Evolutionary conservation across 2,329 filamentous ascomycete species (phyloP), one percentile per base, ranked within the genome.

Genomic region (Pseudocercospora cruenta): DNA sequence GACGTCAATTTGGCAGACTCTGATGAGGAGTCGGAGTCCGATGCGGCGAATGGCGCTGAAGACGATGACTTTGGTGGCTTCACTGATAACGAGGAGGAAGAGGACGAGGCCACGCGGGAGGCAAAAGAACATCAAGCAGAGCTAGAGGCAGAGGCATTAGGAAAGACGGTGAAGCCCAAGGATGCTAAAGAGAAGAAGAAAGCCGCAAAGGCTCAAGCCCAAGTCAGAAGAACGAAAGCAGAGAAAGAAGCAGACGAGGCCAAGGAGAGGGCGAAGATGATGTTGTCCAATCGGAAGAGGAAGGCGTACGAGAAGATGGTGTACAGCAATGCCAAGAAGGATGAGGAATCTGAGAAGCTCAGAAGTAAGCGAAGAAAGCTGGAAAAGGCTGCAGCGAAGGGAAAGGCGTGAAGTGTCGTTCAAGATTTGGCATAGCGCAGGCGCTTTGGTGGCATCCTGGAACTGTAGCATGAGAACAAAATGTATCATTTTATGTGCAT

Each of bases 291-390:
- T 80, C 95, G 96, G 87, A 99, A 98, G 89, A 87, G 95, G 75
- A 97, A 97, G 88, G 83, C 97, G 75, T 91, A 94, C 72, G 95
- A 98, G 84, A 95, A 97, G 84, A 99, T 99, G 92, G 86, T 93
- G 77, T 96, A 96, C 81, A 93, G 89, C 69, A 97, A 97, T 81
- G 94, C 90, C 82, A 94, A 95, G 86, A 92, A 93, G 84, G 94
- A 94, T 72, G 91, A 89, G 26, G 93, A 97, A 82, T 92, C 94
- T 57, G 91, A 94, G 83, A 91, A 90, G 82, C 82, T 99, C 78
- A 87, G 94, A 73, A 87, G 86, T 64, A 99, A 99, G 90, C 89
- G 92, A 80, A 91, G 95, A 82, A 96, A 89, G 86, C 80, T 97
- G 68, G 95, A 98, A 82, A 74, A 74, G 66, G 69, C 59, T 21